phyloP scores from a whole-genome alignment of 106 monocot species.

The Hemerocallis citrina region DNA sequence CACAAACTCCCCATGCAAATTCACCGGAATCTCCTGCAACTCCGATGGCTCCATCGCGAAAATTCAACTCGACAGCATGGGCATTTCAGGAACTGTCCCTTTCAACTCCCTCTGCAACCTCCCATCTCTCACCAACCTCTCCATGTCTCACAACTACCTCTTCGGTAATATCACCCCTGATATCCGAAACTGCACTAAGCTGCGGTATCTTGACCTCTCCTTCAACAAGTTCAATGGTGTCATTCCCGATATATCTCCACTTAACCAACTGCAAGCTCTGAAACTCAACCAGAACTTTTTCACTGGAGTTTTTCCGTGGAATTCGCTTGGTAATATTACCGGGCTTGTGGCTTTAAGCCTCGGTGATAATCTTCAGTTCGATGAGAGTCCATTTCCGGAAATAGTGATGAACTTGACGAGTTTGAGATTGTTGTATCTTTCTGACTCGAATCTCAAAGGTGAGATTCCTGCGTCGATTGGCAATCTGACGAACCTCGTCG shows the following conservation, averaged over 20 bases:
- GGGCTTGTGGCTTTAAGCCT: neutral
- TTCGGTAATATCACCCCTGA: constrained; percentile 25
- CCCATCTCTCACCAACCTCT: constrained; percentile 11
- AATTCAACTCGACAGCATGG: constrained; percentile 14
- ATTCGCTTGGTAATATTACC: constrained; percentile 1
- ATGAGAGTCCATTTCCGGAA: too few relatives aligned
- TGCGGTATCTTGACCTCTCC: constrained; percentile 52
- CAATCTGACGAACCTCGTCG: constrained; percentile 3
- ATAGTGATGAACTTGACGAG: neutral
- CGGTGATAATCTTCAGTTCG: constrained; percentile 10
- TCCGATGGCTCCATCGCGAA: constrained; percentile 16
- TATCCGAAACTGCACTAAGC: constrained; percentile 30
- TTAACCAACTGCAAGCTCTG: constrained; percentile 23
- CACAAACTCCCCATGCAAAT: constrained; percentile 24
- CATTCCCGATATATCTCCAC: constrained; percentile 55
- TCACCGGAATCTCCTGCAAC: constrained; percentile 37
- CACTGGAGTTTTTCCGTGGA: constrained; percentile 9
- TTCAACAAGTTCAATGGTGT: constrained; percentile 35
- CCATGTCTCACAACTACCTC: constrained; percentile 32
- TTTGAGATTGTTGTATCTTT: constrained; percentile 1
- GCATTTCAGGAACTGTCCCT: constrained; percentile 17
- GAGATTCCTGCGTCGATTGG: constrained; percentile 1
- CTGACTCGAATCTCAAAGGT: constrained; percentile 8
- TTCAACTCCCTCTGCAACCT: constrained; percentile 26
- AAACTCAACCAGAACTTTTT: constrained; percentile 1